Conservation (phyloP, 257 asterid genomes). For the Solanum dulcamara region DNA sequence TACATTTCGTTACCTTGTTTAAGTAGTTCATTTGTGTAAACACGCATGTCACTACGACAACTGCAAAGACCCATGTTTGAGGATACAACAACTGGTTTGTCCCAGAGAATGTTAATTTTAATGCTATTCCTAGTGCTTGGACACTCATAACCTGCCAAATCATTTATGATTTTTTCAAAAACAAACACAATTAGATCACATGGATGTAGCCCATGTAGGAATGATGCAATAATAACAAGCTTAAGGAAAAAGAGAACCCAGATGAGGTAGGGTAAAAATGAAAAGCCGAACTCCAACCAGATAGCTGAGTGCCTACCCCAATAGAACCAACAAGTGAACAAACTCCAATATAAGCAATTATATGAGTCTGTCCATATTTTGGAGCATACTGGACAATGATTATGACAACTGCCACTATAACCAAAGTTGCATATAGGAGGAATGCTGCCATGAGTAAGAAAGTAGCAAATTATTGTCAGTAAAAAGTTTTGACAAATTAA, state of each 20-base stretch:
- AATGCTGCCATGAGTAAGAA: constrained; percentile 16
- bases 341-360: constrained; percentile 28
- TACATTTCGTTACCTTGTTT: constrained; percentile 22
- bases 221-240: not conserved
- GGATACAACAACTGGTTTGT: constrained; percentile 37
- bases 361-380: constrained; percentile 27
- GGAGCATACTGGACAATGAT: constrained; percentile 21
- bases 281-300: not conserved
- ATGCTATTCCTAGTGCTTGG: constrained; percentile 40
- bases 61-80: constrained; percentile 37
- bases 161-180: not conserved
- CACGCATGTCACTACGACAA: constrained; percentile 22
- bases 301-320: constrained; percentile 11
- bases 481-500: not conserved
- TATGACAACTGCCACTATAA: constrained; percentile 14
- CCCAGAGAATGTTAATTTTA: constrained; percentile 37
- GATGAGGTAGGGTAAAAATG: not conserved
- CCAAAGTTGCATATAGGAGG: constrained; percentile 18
- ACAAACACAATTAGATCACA: not conserved
- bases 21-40: constrained; percentile 38
- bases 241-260: not conserved
- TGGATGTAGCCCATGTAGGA: not conserved
- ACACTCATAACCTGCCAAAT: constrained; percentile 38
- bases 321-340: constrained; percentile 35
- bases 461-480: not conserved